Conservation (phyloP, 352 stramenopile species). For the Phytophthora fragariae region DNA sequence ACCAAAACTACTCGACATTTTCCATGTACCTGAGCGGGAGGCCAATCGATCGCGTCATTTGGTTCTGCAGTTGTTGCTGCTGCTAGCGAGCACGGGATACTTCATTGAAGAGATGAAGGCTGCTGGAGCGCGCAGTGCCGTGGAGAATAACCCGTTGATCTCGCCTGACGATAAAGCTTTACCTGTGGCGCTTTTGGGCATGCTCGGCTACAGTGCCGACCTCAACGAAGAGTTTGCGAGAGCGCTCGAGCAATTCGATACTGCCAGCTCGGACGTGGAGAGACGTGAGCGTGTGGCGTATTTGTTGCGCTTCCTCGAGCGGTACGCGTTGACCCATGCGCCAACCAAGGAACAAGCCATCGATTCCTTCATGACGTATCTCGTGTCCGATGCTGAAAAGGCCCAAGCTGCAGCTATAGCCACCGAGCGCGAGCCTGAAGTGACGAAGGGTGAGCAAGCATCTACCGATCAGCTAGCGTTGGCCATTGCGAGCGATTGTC, state of each 20-base stretch:
- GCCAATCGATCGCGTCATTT: conserved; percentile 46
- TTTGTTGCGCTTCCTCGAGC: conserved; percentile 70
- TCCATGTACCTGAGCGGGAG: conserved; percentile 27
- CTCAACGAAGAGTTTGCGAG: conserved; percentile 70
- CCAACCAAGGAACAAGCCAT: conserved; percentile 56
- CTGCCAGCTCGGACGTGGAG: conserved; percentile 19
- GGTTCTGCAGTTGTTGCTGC: conserved; percentile 59
- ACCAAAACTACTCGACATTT: conserved; percentile 48
- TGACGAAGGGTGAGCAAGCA: conserved; percentile 17
- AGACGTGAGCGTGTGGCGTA: conserved; percentile 57
- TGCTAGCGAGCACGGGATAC: conserved; percentile 61
- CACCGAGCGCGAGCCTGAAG: conserved; percentile 15
- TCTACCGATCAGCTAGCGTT: conserved; percentile 6
- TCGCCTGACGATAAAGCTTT: conserved; percentile 59
- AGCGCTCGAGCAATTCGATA: conserved; percentile 51
- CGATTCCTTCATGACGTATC: conserved; percentile 59
- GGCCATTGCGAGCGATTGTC: conserved; percentile 34
- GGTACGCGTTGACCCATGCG: conserved; percentile 67
- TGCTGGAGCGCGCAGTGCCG: conserved; percentile 48
- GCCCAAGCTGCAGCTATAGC: conserved; percentile 12
- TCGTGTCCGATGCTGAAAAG: conserved; percentile 43
- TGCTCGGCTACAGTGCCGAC: conserved; percentile 77
- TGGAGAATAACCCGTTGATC: conserved; percentile 72
- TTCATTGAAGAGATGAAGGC: conserved; percentile 69
- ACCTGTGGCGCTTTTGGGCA: conserved; percentile 62